These are phyloP conservation scores for Fomitopsis betulina DNA, from an alignment of 1,284 basidiomycete species.

Conservation along the genomic window DNA sequence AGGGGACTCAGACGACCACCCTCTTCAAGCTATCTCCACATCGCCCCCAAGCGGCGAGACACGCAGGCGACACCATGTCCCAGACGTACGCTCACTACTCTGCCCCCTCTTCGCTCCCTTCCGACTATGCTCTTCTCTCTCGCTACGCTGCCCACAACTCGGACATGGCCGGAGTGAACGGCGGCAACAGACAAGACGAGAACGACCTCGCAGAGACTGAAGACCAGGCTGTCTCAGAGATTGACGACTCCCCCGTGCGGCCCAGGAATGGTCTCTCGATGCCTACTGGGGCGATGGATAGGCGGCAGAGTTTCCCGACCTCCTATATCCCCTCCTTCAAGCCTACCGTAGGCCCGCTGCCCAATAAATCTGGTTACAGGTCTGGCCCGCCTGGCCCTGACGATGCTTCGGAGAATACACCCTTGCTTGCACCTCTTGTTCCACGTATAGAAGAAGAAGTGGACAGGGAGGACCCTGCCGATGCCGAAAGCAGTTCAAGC, in stretches of 20 bases:
- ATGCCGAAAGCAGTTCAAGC: slow-evolving; percentile 21
- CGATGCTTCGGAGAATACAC: slow-evolving; percentile 42
- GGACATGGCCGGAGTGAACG: slow-evolving; percentile 6
- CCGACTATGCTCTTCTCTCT: slow-evolving; percentile 58
- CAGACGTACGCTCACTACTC: slow-evolving; percentile 45
- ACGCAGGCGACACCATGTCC: slow-evolving; percentile 27
- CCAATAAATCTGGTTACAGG: slow-evolving; percentile 24
- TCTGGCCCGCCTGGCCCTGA: slow-evolving; percentile 19
- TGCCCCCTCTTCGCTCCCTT: slow-evolving; percentile 51
- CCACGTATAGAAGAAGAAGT: slow-evolving; percentile 40
- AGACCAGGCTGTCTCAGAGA: slow-evolving; percentile 8
- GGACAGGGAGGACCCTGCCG: slow-evolving; percentile 26
- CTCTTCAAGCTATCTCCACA: neutral
- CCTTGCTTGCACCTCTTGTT: slow-evolving; percentile 43
- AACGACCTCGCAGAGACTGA: slow-evolving; percentile 8
- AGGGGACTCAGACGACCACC: neutral
- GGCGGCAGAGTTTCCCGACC: slow-evolving; percentile 30
- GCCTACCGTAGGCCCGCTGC: slow-evolving; percentile 28
- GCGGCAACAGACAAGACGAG: slow-evolving; percentile 4
- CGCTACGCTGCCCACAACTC: slow-evolving; percentile 37
- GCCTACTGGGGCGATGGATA: slow-evolving; percentile 13
- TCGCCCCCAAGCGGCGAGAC: neutral
- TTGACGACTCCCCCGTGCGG: neutral
- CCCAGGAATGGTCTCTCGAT: slow-evolving; percentile 8
- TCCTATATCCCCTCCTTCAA: slow-evolving; percentile 28